Percentiles rank a stretch among this genome's conserved stretches.
These are phyloP conservation scores for Rhizopus stolonifer DNA, from an alignment of 371 early-diverging fungal species.

Conservation along the genomic window DNA sequence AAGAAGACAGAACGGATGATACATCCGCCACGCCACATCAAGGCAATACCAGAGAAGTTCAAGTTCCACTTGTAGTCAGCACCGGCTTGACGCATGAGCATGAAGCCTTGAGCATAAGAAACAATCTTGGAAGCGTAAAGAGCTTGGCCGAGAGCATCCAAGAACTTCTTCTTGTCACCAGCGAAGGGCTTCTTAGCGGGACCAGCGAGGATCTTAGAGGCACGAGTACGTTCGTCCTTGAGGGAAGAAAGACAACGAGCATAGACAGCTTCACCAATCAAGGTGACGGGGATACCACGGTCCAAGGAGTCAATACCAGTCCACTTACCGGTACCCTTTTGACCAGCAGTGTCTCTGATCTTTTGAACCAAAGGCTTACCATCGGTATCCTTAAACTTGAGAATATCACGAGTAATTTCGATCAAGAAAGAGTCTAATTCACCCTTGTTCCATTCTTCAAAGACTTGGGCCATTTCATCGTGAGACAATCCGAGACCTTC, in stretches of 20 bases:
- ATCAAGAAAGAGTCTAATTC: slow-evolving; percentile 97
- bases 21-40: slow-evolving; percentile 99
- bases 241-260: slow-evolving; percentile 94
- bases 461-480: slow-evolving; percentile 88
- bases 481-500: slow-evolving; percentile 76
- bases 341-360: slow-evolving; percentile 97
- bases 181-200: slow-evolving; percentile 65
- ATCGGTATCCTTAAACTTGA: slow-evolving; percentile 88
- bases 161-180: slow-evolving; percentile 83
- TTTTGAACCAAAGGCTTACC: slow-evolving; percentile 88
- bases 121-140: slow-evolving; percentile 97
- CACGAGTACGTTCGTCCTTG: slow-evolving; percentile 91
- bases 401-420: slow-evolving; percentile 93
- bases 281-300: slow-evolving; percentile 90
- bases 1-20: slow-evolving; percentile 96
- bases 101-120: slow-evolving; percentile 99
- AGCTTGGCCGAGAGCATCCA: slow-evolving; percentile 89
- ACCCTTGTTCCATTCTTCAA: slow-evolving; percentile 94
- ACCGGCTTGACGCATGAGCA: slow-evolving; percentile 96
- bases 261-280: slow-evolving; percentile 98
- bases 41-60: slow-evolving; percentile 93
- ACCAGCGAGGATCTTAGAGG: slow-evolving; percentile 83
- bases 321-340: slow-evolving; percentile 99
- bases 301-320: slow-evolving; percentile 95
- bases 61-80: slow-evolving; percentile 92